Conservation (phyloP, 257 asterid genomes). For the Capsicum chinense region DNA sequence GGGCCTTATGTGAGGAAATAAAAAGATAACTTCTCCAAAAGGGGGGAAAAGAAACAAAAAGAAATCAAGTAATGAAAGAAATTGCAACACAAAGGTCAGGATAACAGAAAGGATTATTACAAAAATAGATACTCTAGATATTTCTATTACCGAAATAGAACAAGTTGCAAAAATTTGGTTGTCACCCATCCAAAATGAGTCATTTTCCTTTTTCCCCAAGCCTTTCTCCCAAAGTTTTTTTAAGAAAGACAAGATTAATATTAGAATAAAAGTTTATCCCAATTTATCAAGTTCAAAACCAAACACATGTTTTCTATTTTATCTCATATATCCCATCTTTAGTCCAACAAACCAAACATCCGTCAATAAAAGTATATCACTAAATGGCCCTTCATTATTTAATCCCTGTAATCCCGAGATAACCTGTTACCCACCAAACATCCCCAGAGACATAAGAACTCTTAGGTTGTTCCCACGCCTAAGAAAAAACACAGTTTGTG, state of each 20-base stretch:
- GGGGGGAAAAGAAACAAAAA: background rate
- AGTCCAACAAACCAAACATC: background rate
- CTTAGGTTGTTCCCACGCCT: background rate
- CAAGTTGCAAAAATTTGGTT: background rate
- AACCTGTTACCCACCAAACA: background rate
- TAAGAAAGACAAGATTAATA: background rate
- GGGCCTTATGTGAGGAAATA: background rate
- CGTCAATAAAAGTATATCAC: background rate
- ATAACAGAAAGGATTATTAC: background rate
- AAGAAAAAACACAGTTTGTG: background rate
- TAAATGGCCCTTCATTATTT: background rate
- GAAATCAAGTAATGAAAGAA: background rate
- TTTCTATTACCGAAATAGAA: background rate
- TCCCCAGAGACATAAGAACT: background rate
- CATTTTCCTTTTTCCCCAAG: background rate
- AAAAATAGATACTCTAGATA: background rate
- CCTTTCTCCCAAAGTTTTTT: too few relatives aligned
- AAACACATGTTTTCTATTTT: background rate
- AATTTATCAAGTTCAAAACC: background rate
- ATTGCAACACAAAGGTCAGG: slow-evolving; percentile 5
- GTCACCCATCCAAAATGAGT: background rate
- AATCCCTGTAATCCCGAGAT: background rate
- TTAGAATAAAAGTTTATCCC: background rate
- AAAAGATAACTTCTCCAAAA: background rate
- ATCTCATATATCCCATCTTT: too few relatives aligned